Base-by-base conservation (phyloP, 306 rosid species). In the Medicago truncatula region DNA sequence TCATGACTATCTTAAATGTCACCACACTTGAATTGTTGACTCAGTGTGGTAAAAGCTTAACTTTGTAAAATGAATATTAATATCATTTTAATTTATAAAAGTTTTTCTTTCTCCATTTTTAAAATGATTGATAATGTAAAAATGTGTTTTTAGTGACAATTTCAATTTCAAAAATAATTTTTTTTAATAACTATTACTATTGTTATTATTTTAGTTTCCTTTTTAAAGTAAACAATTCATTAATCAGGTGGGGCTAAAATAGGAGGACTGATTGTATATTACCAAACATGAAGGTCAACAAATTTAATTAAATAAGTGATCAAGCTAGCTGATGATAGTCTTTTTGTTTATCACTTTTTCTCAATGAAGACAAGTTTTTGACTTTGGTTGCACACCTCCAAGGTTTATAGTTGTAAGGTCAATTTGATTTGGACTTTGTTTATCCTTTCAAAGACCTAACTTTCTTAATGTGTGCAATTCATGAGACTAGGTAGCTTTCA, bases 301-400 rank as follows among this genome's bases (percentile, higher is more conserved):
- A 2, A 74, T 60, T 67, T 73, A 64, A 73, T 78, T 56, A 56
- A 20, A 16, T 78, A 49, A 68, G 70, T 50, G 49, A 40, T 59
- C 21, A 25, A 68, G 17, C 59, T 71, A 72, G 46, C 61, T 23
- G 47, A 54, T 63, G 49, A 70, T 43, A 77, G 8, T 34, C 65
- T 66, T 78, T 61, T 14, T 15, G 38, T 16, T 34, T 73, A 49
- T 74, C 64, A 34, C 67, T 75, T 79, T 78, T 70, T 79, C 76
- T 77, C 63, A 69, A 81, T 69, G 72, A 17, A 57, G 73, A 70
- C 85, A 84, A 74, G 71, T 67, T 54, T 73, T 84, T 80, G 85
- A 84, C 87, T 80, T 80, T 61, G 74, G 38, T 67, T 72, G n/a
- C 58, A 43, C 66, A 70, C 56, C 46, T 54, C 69, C 64, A 71